phyloP scores from a whole-genome alignment of 495 filamentous ascomycete genomes.

The Chaetomium tenue region DNA sequence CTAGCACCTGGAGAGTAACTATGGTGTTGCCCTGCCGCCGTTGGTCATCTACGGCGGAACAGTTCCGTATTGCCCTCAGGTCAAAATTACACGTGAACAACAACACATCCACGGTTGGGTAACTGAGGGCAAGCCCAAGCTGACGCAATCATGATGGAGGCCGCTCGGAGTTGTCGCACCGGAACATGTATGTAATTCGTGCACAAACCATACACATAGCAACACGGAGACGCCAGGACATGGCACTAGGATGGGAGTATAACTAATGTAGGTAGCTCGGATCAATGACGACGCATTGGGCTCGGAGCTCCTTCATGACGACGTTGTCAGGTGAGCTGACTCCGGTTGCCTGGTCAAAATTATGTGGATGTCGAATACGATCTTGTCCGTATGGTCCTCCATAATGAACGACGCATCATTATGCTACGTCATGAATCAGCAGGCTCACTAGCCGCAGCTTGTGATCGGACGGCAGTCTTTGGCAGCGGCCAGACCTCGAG shows the following conservation, averaged over 20 bases:
- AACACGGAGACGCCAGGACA: neutral
- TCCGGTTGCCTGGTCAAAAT: neutral
- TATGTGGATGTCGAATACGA: too few relatives aligned
- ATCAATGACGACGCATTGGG: neutral
- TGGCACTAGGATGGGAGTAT: neutral
- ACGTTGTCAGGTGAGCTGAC: neutral
- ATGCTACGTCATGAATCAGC: neutral
- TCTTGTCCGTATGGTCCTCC: too few relatives aligned
- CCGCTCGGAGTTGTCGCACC: conserved; percentile 1
- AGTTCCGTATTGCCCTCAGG: too few relatives aligned
- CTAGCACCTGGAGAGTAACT: too few relatives aligned
- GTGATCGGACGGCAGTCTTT: neutral
- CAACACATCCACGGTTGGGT: neutral
- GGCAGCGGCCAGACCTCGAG: neutral
- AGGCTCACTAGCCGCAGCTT: neutral
- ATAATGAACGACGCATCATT: too few relatives aligned
- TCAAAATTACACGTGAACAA: too few relatives aligned
- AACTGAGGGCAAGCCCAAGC: neutral
- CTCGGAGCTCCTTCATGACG: neutral
- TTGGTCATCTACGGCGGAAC: too few relatives aligned
- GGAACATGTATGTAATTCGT: too few relatives aligned
- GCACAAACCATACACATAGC: neutral
- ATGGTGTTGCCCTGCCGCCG: too few relatives aligned
- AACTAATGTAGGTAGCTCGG: neutral
- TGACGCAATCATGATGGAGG: conserved; percentile 2